Evolutionary conservation across 805 yeast genomes (phyloP).

Genomic region (Pichia sporocuriosa): DNA sequence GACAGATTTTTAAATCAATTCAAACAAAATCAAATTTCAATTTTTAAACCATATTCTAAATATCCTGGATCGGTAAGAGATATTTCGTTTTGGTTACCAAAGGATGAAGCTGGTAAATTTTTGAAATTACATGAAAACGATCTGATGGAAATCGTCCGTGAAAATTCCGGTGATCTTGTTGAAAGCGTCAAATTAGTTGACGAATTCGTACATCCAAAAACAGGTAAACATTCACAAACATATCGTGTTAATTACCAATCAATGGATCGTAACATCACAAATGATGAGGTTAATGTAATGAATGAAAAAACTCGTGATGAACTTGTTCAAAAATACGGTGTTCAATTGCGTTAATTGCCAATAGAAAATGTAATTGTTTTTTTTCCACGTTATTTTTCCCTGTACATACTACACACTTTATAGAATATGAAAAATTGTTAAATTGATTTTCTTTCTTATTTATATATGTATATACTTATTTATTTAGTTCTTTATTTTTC

Average conservation of each 20-base stretch:
- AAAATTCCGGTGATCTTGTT: constrained; percentile 77
- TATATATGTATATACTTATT: too few species aligned
- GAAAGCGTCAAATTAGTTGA: constrained; percentile 80
- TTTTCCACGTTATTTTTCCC: background rate
- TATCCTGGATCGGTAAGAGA: constrained; percentile 85
- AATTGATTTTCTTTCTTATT: too few species aligned
- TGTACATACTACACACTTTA: constrained; percentile 5
- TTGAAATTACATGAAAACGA: constrained; percentile 70
- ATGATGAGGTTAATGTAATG: constrained; percentile 70
- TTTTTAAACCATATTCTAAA: constrained; percentile 83
- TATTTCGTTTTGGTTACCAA: constrained; percentile 84
- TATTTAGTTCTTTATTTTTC: too few species aligned
- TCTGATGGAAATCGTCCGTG: constrained; percentile 86
- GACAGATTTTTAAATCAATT: constrained; percentile 74
- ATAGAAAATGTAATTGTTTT: background rate
- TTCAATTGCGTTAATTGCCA: constrained; percentile 43
- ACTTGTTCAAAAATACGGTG: constrained; percentile 45
- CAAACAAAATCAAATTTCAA: constrained; percentile 51
- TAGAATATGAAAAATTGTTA: too few species aligned
- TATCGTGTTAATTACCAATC: constrained; percentile 90
- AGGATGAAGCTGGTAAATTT: constrained; percentile 17
- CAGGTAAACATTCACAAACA: constrained; percentile 70
- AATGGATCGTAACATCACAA: constrained; percentile 88
- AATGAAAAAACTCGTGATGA: constrained; percentile 59
- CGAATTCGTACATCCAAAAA: constrained; percentile 79